A percentile compares a stretch with the other conserved stretches of the same genome.
Conservation (phyloP, 768 basidiomycete genomes). For the Cystobasidium tubakii region DNA sequence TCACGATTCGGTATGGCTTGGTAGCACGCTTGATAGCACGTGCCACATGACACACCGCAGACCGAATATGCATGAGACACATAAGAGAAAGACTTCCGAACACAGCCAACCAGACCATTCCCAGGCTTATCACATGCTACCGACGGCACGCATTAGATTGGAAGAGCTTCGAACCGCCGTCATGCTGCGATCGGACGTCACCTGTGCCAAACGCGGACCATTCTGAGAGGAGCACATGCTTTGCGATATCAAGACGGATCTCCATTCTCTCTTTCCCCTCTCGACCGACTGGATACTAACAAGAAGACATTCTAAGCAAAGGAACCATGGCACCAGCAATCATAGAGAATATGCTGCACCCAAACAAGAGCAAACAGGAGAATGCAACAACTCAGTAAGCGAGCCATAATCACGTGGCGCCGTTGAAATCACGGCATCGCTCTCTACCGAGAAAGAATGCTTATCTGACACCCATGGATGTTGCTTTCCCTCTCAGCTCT, state of each 20-base stretch:
- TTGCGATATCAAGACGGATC: background rate
- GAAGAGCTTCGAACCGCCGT: too few relatives aligned
- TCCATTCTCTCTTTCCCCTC: background rate
- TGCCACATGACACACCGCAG: too few relatives aligned
- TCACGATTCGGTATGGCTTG: too few relatives aligned
- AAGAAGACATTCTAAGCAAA: background rate
- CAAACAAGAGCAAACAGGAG: slow-evolving; percentile 9
- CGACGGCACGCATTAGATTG: too few relatives aligned
- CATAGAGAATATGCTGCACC: slow-evolving; percentile 12
- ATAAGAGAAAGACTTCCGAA: too few relatives aligned
- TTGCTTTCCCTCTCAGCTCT: background rate
- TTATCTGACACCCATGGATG: background rate
- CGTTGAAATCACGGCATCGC: too few relatives aligned
- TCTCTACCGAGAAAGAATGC: background rate
- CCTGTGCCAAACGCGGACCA: background rate
- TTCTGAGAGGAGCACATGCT: background rate
- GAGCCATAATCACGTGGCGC: background rate
- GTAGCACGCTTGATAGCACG: too few relatives aligned
- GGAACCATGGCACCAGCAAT: background rate
- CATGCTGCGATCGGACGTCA: background rate
- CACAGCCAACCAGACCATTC: too few relatives aligned
- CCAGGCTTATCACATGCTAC: too few relatives aligned
- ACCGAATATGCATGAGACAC: too few relatives aligned
- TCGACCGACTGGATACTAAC: background rate
- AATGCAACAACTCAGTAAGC: background rate